phyloP scores from a whole-genome alignment of 768 basidiomycete genomes.

The Saitozyma sp. region DNA sequence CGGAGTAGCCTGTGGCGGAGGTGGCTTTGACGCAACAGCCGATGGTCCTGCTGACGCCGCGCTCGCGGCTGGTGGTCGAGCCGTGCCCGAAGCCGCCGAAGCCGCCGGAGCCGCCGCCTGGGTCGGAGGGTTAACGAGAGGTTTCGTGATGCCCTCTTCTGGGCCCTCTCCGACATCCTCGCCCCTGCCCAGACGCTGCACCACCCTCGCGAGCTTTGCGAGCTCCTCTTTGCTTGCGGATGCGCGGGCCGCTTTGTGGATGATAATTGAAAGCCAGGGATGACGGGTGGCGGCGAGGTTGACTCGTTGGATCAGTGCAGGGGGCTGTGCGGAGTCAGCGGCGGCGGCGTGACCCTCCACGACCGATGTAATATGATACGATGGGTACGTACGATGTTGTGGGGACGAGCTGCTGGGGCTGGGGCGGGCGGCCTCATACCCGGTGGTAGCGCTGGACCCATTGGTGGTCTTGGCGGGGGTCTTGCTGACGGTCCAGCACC shows the following conservation, averaged over 20 bases:
- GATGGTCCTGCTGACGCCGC: no score
- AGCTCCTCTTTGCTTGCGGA: slow-evolving; percentile 41
- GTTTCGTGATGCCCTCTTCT: slow-evolving; percentile 2
- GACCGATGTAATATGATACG: not conserved
- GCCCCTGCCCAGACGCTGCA: slow-evolving; percentile 31
- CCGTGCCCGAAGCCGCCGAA: not conserved
- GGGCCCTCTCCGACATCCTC: slow-evolving; percentile 27
- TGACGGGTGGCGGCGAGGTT: slow-evolving; percentile 38
- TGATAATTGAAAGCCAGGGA: slow-evolving; percentile 42
- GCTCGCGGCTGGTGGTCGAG: not conserved
- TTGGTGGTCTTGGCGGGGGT: not conserved
- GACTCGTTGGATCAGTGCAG: slow-evolving; percentile 37
- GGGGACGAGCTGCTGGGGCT: not conserved
- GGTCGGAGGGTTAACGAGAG: no score
- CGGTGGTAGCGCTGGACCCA: not conserved
- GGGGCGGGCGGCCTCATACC: not conserved
- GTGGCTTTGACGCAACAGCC: no score
- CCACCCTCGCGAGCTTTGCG: slow-evolving; percentile 33
- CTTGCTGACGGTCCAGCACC: not conserved
- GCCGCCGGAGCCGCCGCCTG: no score
- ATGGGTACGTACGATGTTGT: slow-evolving; percentile 8
- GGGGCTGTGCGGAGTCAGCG: slow-evolving; percentile 11
- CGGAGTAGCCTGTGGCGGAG: no score
- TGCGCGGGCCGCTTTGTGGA: slow-evolving; percentile 46
- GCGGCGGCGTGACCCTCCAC: no score